Base-by-base conservation (phyloP, 305 asterid species). In the Vinca major region DNA sequence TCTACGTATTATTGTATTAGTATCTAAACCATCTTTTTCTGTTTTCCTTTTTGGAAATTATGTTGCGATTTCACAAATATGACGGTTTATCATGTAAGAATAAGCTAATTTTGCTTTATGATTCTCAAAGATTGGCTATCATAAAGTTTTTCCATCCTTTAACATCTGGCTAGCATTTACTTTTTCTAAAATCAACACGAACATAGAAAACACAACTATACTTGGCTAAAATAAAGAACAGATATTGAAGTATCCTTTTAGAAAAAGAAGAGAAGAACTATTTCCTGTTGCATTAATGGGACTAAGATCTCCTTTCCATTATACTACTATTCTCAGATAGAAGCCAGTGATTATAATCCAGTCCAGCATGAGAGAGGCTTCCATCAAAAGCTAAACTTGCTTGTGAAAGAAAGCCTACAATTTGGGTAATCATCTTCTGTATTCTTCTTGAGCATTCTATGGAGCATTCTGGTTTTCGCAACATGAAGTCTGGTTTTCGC, bases 361-460 rank as follows among this genome's bases (percentile, higher is more conserved):
- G 63, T 81, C 80, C 89, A 83, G 79, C 88, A 91, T 48, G 88
- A 91, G 72, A 84, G 96, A 84, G 97, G 97, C 66, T 89, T 93
- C 79, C 99, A 93, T 75, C 85, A 83, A 76, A 85, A 85, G 65
- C 82, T 93, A 67, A 89, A 89, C 89, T 72, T 77, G 78, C 96
- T 93, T 67, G 94, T 91, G 33, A 91, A 93, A 82, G 89, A 86
- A 84, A 93, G 99, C 83, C 89, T 91, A 57, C 95, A 84, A 67
- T 78, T 82, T 61, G 95, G 99, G 99, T 93, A 86, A 80, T 48
- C 63, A 64, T 75, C 71, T 75, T 66, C 74, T 65, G 20, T 49
- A 4, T 44, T 44, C 17, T 17, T 54, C 10, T 63, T 12, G 14
- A 43, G 47, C 20, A 52, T 52, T 52, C 26, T 52, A 52, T 0